Evolutionary conservation across 2,329 filamentous ascomycete genomes (phyloP), one percentile per base, ranked within the genome.

Genomic region (Phialemoniopsis sp.): DNA sequence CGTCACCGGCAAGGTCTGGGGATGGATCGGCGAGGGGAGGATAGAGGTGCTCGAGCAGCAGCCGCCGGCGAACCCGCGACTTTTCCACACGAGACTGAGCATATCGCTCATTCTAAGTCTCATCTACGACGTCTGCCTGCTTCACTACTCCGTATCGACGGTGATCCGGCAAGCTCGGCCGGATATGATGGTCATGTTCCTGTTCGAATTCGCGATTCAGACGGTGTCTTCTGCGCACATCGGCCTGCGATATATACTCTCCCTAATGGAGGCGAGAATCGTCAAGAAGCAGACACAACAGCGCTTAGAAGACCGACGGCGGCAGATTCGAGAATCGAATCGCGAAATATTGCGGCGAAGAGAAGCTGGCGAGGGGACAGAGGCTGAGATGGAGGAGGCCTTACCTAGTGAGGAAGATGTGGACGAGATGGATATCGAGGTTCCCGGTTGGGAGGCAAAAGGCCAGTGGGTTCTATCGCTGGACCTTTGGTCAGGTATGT

Each of bases 131-230:
- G 59, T 82, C 17, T 84, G 76, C 58, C 81, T 98, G 65, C 80
- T 96, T 48, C 76, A 75, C 36, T 96, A 95, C 60, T 84, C 86
- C 42, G 73, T 95, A 45, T 78, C 82, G 19, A 88, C 85, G 0
- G 90, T 97, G 26, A 81, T 96, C 36, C 82, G 87, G 42, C 83
- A 94, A 57, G 88, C 91, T 3, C 77, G 86, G n/a, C 89, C 91
- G 1, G 93, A 94, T 43, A 97, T 98, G 87, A 98, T 97, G 89
- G 89, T 98, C 46, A 97, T 98, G 89, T 98, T 98, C 56, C 81
- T 94, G 6, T 98, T 98, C 53, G 93, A 98, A 61, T 97, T 97
- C 57, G 90, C 91, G 29, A 82, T 98, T 32, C 68, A 97, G 44
- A 75, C 81, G 3, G 84, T 94, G 9, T 83, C 82, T 37, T 95